Conservation (phyloP, 371 early-diverging fungal species). For the Mortierella polycephala region DNA sequence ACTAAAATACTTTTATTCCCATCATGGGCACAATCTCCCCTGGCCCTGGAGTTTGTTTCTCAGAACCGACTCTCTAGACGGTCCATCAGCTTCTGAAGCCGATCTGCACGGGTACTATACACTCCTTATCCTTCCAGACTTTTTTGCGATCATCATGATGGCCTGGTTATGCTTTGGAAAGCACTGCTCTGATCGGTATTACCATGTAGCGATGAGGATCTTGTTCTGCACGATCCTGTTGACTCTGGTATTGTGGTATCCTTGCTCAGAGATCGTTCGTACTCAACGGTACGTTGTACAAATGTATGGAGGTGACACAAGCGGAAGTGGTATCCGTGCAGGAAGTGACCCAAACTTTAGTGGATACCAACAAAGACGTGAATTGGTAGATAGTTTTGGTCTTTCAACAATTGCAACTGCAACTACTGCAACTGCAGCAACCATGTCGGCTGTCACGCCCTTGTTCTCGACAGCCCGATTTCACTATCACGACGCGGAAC, state of each 20-base stretch:
- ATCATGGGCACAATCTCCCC: not conserved
- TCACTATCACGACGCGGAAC: too few relatives aligned
- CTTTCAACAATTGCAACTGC: too few relatives aligned
- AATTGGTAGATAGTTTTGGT: too few relatives aligned
- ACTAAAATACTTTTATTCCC: not conserved
- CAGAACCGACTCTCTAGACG: not conserved
- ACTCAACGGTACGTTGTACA: not conserved
- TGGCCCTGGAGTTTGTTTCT: constrained; percentile 10
- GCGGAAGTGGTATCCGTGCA: not conserved
- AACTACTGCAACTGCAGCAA: not conserved
- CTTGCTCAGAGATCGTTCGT: constrained; percentile 5
- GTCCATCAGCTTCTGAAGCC: not conserved
- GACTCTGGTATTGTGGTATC: constrained; percentile 6
- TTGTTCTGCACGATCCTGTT: not conserved
- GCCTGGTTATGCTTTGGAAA: not conserved
- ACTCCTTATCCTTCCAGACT: constrained; percentile 7
- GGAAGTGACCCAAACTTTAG: too few relatives aligned
- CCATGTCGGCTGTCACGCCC: not conserved
- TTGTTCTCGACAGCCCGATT: too few relatives aligned
- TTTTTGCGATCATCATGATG: constrained; percentile 2
- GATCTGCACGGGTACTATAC: constrained; percentile 11
- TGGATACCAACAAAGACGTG: too few relatives aligned
- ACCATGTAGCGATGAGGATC: not conserved
- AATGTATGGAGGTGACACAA: constrained; percentile 1
- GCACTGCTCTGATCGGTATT: not conserved